Percentiles rank a stretch among this genome's conserved stretches.
phyloP scores from a whole-genome alignment of 441 rosid genomes.

The Euphorbia schlechtendalii region DNA sequence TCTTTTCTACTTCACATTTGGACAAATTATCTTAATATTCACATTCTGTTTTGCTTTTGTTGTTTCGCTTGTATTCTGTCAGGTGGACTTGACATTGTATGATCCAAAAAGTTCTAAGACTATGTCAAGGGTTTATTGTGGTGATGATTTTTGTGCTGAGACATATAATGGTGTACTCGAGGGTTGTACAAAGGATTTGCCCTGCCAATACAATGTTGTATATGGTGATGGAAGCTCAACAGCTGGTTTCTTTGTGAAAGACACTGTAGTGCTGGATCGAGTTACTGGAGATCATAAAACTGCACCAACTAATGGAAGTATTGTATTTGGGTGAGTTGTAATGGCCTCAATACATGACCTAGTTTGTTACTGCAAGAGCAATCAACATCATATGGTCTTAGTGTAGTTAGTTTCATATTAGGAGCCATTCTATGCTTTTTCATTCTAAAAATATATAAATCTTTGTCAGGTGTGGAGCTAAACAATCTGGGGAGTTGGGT shows the following conservation, averaged over 20 bases:
- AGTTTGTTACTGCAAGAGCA: no score
- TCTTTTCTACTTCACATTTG: background rate
- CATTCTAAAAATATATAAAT: conserved; percentile 7
- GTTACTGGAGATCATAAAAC: conserved; percentile 60
- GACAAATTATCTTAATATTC: background rate
- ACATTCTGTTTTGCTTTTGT: background rate
- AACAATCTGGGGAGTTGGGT: conserved; percentile 75
- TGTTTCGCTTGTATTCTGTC: conserved; percentile 15
- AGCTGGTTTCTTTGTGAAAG: conserved; percentile 66
- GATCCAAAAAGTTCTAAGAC: conserved; percentile 50
- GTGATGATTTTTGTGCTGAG: conserved; percentile 53
- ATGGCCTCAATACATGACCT: background rate
- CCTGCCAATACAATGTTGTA: conserved; percentile 54
- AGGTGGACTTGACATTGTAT: conserved; percentile 58
- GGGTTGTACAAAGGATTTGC: conserved; percentile 49
- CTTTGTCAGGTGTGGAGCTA: conserved; percentile 58
- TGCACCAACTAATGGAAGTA: conserved; percentile 45
- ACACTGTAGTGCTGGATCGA: conserved; percentile 40
- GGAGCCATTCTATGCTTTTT: conserved; percentile 10
- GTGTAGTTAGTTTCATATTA: no score
- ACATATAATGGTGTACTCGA: conserved; percentile 44
- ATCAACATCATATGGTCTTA: no score
- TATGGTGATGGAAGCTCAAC: conserved; percentile 92
- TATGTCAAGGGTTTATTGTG: conserved; percentile 42
- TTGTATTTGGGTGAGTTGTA: conserved; percentile 68